These are phyloP conservation scores for Annona cherimola DNA, from an alignment of 164 flowering plant species.

Conservation along the genomic window DNA sequence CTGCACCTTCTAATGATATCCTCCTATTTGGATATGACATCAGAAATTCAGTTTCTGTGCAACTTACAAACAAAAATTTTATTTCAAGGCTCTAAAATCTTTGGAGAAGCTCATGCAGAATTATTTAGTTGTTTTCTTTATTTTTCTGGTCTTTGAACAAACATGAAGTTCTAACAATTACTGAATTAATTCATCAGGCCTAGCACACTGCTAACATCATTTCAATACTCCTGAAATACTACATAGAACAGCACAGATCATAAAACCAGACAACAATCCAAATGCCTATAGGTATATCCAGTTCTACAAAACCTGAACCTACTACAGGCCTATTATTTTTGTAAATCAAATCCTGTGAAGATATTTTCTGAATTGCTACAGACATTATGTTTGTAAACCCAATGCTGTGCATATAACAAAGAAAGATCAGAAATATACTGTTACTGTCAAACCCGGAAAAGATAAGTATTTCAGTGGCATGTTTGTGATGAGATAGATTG, in stretches of 20 bases:
- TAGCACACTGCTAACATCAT: neutral
- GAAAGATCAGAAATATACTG: neutral
- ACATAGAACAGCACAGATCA: neutral
- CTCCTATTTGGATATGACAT: conserved; percentile 39
- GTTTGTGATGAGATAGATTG: no score
- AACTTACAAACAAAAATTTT: neutral
- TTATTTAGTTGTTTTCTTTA: neutral
- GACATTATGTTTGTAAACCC: no score
- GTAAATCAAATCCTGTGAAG: neutral
- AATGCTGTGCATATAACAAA: no score
- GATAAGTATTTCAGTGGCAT: no score
- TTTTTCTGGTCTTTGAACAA: neutral
- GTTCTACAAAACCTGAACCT: neutral
- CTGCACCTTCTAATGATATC: conserved; percentile 84
- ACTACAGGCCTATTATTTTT: neutral
- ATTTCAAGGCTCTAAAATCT: neutral
- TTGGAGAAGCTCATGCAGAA: neutral
- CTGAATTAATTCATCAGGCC: neutral
- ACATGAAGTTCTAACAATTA: neutral
- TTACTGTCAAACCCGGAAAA: no score
- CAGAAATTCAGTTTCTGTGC: neutral
- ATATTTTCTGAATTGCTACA: neutral
- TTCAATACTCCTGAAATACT: neutral
- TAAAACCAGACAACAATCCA: neutral
- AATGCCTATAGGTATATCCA: neutral